Conservation (phyloP, 1,284 basidiomycete genomes). For the Cryptococcus amylolentus region DNA sequence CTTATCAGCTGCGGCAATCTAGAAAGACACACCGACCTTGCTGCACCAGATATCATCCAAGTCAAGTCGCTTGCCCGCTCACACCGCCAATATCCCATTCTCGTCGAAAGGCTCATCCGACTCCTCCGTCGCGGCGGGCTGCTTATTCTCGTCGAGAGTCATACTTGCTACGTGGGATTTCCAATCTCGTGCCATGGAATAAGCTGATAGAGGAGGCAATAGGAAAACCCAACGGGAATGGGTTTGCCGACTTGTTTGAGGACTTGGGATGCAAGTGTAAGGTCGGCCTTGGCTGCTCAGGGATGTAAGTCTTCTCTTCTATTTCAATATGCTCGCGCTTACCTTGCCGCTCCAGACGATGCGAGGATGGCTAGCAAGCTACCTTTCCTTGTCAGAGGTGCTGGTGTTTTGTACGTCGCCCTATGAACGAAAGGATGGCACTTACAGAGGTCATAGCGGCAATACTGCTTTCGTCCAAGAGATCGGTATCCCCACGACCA, state of each 20-base stretch:
- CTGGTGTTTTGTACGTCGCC: slow-evolving; percentile 36
- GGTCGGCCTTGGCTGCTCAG: slow-evolving; percentile 20
- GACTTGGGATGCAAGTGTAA: slow-evolving; percentile 28
- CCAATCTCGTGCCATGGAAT: not conserved
- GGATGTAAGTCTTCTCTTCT: slow-evolving; percentile 15
- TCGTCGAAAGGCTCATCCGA: slow-evolving; percentile 37
- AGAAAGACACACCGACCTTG: not conserved
- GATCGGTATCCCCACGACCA: not conserved
- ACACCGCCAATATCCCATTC: slow-evolving; percentile 29
- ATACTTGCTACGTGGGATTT: slow-evolving; percentile 35
- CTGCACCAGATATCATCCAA: slow-evolving; percentile 43
- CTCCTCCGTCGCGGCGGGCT: slow-evolving; percentile 38
- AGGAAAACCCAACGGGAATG: not conserved
- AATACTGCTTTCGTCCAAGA: not conserved
- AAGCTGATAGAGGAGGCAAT: not conserved
- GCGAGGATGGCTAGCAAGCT: slow-evolving; percentile 21
- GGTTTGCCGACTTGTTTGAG: slow-evolving; percentile 9
- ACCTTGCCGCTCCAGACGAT: slow-evolving; percentile 19
- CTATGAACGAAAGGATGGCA: no score
- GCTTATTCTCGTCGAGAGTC: slow-evolving; percentile 40
- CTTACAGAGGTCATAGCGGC: no score
- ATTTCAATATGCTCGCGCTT: not conserved
- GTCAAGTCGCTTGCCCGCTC: slow-evolving; percentile 37
- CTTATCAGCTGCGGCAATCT: not conserved
- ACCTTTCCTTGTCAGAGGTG: slow-evolving; percentile 14